Conservation (phyloP, 306 rosid genomes). For the Cicer pinnatifidum region DNA sequence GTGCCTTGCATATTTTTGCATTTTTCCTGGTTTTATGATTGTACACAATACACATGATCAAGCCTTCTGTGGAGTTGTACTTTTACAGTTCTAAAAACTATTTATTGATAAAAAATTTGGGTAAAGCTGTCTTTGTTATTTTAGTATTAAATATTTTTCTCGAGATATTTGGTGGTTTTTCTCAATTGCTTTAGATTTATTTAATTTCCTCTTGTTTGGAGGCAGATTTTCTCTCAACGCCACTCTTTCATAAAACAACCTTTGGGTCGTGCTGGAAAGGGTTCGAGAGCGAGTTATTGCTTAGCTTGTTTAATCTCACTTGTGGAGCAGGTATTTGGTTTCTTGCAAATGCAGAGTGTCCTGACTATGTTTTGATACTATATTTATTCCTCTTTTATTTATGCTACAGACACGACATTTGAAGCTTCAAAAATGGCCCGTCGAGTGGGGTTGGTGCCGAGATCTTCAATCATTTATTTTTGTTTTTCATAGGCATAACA, state of each 20-base stretch:
- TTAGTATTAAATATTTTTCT: constrained; percentile 29
- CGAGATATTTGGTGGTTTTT: constrained; percentile 13
- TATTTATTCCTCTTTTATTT: constrained; percentile 28
- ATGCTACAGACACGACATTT: constrained; percentile 67
- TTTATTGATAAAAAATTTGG: neutral
- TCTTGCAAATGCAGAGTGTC: constrained; percentile 33
- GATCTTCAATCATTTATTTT: constrained; percentile 92
- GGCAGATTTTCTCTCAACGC: constrained; percentile 68
- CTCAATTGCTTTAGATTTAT: constrained; percentile 37
- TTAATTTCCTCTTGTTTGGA: constrained; percentile 40
- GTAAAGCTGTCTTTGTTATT: constrained; percentile 10
- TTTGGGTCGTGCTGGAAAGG: constrained; percentile 54
- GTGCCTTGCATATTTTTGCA: constrained; percentile 2
- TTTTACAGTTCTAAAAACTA: constrained; percentile 7
- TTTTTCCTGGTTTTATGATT: constrained; percentile 28
- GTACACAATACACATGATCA: constrained; percentile 6
- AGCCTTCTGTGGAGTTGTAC: constrained; percentile 27
- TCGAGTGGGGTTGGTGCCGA: constrained; percentile 98
- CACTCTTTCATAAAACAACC: constrained; percentile 62
- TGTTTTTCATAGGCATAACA: constrained; percentile 83
- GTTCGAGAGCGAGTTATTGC: constrained; percentile 75
- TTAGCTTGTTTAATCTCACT: constrained; percentile 81
- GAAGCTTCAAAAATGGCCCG: constrained; percentile 82
- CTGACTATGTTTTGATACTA: constrained; percentile 14
- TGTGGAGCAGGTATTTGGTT: constrained; percentile 81